Evolutionary conservation across 2,329 filamentous ascomycete genomes (phyloP), one percentile per base, ranked within the genome.

Genomic region (Pseudogymnoascus sp.): DNA sequence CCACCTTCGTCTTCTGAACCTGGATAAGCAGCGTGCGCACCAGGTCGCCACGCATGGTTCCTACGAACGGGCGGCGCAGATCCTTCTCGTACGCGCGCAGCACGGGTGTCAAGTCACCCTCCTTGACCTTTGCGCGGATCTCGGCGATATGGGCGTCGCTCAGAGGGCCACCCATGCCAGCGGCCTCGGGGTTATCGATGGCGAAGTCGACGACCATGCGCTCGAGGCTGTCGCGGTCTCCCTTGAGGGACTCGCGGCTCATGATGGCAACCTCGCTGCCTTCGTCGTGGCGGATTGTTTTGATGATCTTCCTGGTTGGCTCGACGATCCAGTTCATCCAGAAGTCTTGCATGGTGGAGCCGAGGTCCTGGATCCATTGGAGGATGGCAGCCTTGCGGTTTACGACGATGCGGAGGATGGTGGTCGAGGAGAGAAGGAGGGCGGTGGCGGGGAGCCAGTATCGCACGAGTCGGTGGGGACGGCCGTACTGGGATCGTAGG

Each of bases 151-250:
- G 86, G 1, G 79, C 74, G 6, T 93, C 86, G 5, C 81, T 86
- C 35, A 93, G 77, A 6, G 81, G 75, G 5, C 80, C 68, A 0
- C 79, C 80, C 7, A 79, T 79, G 31, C 72, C 70, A 16, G 81
- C 77, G 29, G 86, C 82, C 62, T 85, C 81, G 1, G 91, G 89
- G 70, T 92, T 91, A 69, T 96, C 92, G 8, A 87, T 78, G 4
- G 93, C 90, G 77, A 99, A 99, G 69, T 97, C 95, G 38, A 99
- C 88, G 3, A 99, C 96, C 95, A 99, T 99, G 59, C 95, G 88
- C 75, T 99, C 93, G 33, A 99, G 79, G 72, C 92, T 97, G 62
- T 92, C 91, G 33, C 91, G 86, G 73, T 99, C 95, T 1, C 93
- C 92, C 73, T 89, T 87, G 21, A 99, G 82, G 68, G 92, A 97